Evolutionary conservation across 148 eudicot genomes (phyloP).

Genomic region (Agrostemma githago): DNA sequence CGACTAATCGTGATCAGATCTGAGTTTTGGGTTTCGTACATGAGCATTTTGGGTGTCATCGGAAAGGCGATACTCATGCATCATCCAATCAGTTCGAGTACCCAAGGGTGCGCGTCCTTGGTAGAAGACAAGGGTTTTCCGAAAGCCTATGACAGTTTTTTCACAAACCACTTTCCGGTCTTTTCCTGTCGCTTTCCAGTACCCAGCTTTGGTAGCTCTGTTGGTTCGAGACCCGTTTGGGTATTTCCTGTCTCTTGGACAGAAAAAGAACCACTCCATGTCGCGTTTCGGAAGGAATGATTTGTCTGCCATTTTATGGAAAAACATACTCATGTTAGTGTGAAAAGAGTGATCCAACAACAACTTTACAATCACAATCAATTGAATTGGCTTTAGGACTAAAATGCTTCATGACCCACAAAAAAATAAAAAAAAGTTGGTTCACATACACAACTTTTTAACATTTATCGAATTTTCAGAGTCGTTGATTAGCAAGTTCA

Average conservation of each 20-base stretch:
- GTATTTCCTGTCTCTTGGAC: constrained; percentile 73
- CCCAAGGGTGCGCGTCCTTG: constrained; percentile 84
- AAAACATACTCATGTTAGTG: constrained; percentile 7
- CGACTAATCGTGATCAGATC: not conserved
- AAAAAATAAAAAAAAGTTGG: constrained; percentile 9
- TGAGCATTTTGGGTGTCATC: constrained; percentile 57
- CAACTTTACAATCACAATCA: constrained; percentile 6
- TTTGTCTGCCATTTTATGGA: constrained; percentile 49
- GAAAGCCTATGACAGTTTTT: constrained; percentile 48
- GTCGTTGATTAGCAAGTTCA: too few species aligned
- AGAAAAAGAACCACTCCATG: constrained; percentile 93
- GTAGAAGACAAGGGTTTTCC: constrained; percentile 86
- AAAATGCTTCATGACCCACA: constrained; percentile 34
- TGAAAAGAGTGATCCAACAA: constrained; percentile 5
- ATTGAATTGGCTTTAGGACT: constrained; percentile 26
- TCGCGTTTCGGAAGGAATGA: constrained; percentile 79
- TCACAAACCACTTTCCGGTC: constrained; percentile 70
- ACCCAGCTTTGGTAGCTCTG: constrained; percentile 83
- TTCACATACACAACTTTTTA: not conserved
- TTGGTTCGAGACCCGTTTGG: constrained; percentile 82
- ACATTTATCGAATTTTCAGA: too few species aligned
- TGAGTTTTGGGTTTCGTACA: constrained; percentile 34
- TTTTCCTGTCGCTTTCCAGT: constrained; percentile 96
- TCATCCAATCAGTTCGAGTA: constrained; percentile 80
- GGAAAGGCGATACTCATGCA: constrained; percentile 85